Base-by-base conservation (phyloP, 331 rosid species). In the Quercus tomentella region DNA sequence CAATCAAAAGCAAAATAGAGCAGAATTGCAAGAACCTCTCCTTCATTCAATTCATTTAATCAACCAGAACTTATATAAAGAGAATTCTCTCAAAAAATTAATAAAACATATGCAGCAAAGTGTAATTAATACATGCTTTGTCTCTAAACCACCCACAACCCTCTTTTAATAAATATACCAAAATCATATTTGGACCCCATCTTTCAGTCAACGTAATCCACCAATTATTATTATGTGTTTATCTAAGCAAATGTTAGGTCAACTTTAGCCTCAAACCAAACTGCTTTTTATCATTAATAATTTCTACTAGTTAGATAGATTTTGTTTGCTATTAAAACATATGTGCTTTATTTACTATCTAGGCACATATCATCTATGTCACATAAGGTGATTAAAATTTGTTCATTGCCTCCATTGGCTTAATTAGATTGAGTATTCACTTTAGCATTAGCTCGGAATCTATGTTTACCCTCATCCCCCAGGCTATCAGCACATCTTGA, bases 41-140 rank as follows among this genome's bases (percentile, higher is more conserved):
- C 61, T 74, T 78, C 45, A 49, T 87, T 86, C 77, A 51, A 17
- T 55, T 89, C 79, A 87, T 86, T 31, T 65, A 72, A 63, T 71
- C 85, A 75, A 80, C 52, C 67, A 65, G 41, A 51, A 70, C 45
- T 30, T 61, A 55, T 14, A 65, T 43, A 56, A n/a, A 73, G 79
- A 16, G 14, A 55, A 45, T 17, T 17, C 22, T 17, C 8, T 28
- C 14, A 25, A 2, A 21, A 31, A 31, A 83, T 56, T 54, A 71
- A 55, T 45, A 28, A 65, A 72, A 75, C 7, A 56, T 21, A 74
- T 67, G 70, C 49, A 49, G 21, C 74, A 79, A 65, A 30, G 82
- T 30, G n/a, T 26, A 70, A 72, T 72, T 35, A 58, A 78, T 75
- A 60, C 86, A 69, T 76, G 72, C 77, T 80, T 82, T 82, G 75